These are phyloP conservation scores for Metarhizium rileyi DNA, from an alignment of 2,329 filamentous ascomycete genomes.

Conservation along the genomic window DNA sequence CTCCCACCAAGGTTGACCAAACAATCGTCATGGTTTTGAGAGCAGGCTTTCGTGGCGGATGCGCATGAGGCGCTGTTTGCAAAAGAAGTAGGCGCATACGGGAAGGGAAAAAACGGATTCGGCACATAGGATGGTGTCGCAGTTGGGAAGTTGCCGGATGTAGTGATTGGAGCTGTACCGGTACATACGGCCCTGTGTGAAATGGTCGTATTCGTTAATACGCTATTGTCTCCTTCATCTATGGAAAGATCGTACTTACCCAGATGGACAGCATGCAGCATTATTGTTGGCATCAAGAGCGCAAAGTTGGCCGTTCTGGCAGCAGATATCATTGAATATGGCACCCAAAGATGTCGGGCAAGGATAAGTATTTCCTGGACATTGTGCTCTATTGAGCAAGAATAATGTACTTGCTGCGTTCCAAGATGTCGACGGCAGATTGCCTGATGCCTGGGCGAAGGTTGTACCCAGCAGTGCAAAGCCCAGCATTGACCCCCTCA, in stretches of 20 bases:
- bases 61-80: slow-evolving; percentile 40
- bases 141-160: slow-evolving; percentile 25
- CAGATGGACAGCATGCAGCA: slow-evolving; percentile 44
- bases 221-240: background rate
- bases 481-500: background rate
- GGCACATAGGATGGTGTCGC: slow-evolving; percentile 39
- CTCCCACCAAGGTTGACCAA: slow-evolving; percentile 36
- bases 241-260: slow-evolving; percentile 27
- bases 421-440: slow-evolving; percentile 9
- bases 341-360: slow-evolving; percentile 37
- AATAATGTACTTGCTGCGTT: slow-evolving; percentile 14
- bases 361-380: slow-evolving; percentile 39
- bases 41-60: slow-evolving; percentile 41
- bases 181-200: slow-evolving; percentile 41
- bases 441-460: background rate
- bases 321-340: slow-evolving; percentile 40
- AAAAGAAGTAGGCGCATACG: slow-evolving; percentile 45
- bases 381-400: slow-evolving; percentile 23
- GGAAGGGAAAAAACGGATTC: slow-evolving; percentile 52
- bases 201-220: background rate
- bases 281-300: slow-evolving; percentile 36
- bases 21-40: slow-evolving; percentile 43
- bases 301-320: slow-evolving; percentile 40
- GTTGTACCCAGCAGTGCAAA: background rate
- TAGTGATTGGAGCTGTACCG: slow-evolving; percentile 38